Percentiles rank a stretch among this genome's conserved stretches.
These are phyloP conservation scores for Digitaria exilis DNA, from an alignment of 202 grass and related monocot species.

Conservation along the genomic window DNA sequence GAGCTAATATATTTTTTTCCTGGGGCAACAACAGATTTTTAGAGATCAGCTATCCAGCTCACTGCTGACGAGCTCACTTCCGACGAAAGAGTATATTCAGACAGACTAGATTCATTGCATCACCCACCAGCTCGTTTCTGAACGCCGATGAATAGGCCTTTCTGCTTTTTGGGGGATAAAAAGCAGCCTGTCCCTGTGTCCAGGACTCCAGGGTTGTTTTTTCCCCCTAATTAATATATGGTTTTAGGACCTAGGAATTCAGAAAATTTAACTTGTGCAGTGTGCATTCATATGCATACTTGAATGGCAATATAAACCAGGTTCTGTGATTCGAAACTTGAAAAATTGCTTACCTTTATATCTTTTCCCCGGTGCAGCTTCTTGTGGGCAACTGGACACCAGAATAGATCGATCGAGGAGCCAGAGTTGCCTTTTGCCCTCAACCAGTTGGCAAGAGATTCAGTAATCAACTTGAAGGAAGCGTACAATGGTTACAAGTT, in stretches of 20 bases:
- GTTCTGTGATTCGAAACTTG: too few species aligned
- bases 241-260: not conserved
- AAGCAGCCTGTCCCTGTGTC: not conserved
- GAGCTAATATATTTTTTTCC: not conserved
- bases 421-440: not conserved
- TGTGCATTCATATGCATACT: not conserved
- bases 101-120: not conserved
- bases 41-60: not conserved
- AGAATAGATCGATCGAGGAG: not conserved
- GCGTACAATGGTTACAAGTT: not conserved
- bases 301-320: not conserved
- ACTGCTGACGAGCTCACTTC: not conserved
- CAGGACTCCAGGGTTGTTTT: not conserved
- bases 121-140: not conserved
- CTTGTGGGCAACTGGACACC: not conserved
- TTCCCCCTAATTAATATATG: not conserved
- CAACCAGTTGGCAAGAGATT: not conserved
- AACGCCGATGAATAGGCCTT: not conserved
- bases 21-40: not conserved
- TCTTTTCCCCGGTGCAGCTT: not conserved
- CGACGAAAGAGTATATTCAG: not conserved
- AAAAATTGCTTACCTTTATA: not conserved
- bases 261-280: not conserved
- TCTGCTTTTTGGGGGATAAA: not conserved
- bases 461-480: not conserved